Conservation (phyloP, 306 rosid genomes). For the Delonix regia region DNA sequence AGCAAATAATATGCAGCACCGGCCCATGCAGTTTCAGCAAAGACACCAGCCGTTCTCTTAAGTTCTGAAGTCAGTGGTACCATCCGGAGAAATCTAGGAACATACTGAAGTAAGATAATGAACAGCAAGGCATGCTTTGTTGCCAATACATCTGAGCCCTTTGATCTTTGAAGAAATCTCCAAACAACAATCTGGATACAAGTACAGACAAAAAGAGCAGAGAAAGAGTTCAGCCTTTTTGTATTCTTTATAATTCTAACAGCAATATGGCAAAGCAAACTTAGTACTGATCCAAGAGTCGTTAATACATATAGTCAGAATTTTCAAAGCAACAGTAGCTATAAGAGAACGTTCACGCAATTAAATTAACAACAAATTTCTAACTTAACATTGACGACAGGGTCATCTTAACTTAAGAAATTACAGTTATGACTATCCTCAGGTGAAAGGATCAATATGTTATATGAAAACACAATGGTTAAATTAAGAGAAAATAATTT, state of each 20-base stretch:
- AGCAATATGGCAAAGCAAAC: background rate
- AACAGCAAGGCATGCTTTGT: constrained; percentile 89
- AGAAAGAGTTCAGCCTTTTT: background rate
- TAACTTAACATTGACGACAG: background rate
- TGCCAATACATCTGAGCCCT: constrained; percentile 77
- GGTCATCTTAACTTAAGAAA: background rate
- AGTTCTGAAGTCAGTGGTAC: constrained; percentile 88
- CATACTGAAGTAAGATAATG: constrained; percentile 81
- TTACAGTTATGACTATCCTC: background rate
- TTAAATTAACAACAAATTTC: background rate
- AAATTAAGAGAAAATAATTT: constrained; percentile 5
- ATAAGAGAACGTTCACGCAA: background rate
- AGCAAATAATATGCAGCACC: constrained; percentile 96
- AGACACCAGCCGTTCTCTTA: constrained; percentile 93
- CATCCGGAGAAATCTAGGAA: constrained; percentile 85
- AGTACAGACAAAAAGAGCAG: background rate
- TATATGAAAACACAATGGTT: background rate
- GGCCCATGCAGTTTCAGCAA: constrained; percentile 99
- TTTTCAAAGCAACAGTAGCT: constrained; percentile 15
- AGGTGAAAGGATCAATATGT: background rate
- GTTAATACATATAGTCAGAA: background rate
- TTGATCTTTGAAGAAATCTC: constrained; percentile 84
- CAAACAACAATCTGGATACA: constrained; percentile 81
- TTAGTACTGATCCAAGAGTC: constrained; percentile 12
- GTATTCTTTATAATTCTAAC: background rate